Evolutionary conservation across 163 green algal species (phyloP), one percentile per base, ranked within the genome.

Genomic region (Prototheca stagnorum): DNA sequence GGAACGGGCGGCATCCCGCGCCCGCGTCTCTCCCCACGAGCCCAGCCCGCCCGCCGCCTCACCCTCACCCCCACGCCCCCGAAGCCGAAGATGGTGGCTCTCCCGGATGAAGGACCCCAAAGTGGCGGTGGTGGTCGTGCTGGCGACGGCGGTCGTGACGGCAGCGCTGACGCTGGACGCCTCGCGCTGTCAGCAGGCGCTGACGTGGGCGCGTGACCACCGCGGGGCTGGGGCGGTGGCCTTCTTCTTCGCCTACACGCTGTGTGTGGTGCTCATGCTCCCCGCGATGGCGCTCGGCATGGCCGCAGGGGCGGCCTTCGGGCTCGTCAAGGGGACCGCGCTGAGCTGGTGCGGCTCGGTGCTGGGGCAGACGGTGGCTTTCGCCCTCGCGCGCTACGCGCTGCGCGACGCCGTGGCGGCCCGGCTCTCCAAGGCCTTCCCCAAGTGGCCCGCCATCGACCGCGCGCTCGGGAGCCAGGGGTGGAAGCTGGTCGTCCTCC

Each of bases 401-500:
- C 57, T 87, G 39, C 54, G 62, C 21, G 66, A 68, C 25, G 44
- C 55, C 24, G 74, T 86, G 12, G 21, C 64, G 21, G 37, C 53
- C 3, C 67, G 65, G 22, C 59, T 74, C 19, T 51, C 50, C 8
- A 44, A 56, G 21, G 60, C 67, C 33, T 78, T 72, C 51, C 73
- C 73, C 4, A 70, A 69, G 47, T 83, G 74, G 73, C 50, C 33
- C 3, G 70, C 67, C 16, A 57, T 84, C 9, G 62, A 82, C 39
- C 47, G 54, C 33, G 73, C 73, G 14, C 29, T 75, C 16, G 53
- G n/a, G 14, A 51, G 39, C 11, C 62, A 85, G 41, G 74, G 68
- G 23, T 89, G 75, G 74, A 86, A 85, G 60, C 65, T 92, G 37
- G 71, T 92, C 24, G 77, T 72, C 39, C 66, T 92, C 44, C 65